Evolutionary conservation across 257 asterid genomes (phyloP), one percentile per base, ranked within the genome.

Genomic region (Przewalskia tangutica): DNA sequence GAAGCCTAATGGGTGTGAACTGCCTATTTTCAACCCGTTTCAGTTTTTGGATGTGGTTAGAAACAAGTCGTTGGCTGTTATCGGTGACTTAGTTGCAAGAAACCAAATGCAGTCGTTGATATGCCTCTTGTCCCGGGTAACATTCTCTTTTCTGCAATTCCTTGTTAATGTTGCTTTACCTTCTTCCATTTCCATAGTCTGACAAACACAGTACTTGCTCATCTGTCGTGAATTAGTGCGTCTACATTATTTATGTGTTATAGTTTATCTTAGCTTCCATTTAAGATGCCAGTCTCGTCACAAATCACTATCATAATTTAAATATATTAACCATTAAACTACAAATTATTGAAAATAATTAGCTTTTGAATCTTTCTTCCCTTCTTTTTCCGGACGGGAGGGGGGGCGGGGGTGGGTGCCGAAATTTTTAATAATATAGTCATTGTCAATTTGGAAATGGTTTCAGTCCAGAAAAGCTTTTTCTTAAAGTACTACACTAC

Each of bases 21-120:
- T 93, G 59, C 91, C 85, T 32, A 68, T 84, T 3, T 89, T 93
- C 17, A 82, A 93, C 76, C 94, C 95, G 18, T 59, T 62, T 34
- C 90, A 60, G 88, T 93, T 93, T 81, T 50, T 93, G 85, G 90
- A 92, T 36, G 82, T 90, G 4, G 89, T 92, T 0, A 68, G 97
- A 80, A 92, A 75, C 5, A 93, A 84, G 82, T 77, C 92, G 0
- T 10, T 93, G 92, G 95, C 97, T 5, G 88, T 93, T 53, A 89
- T 93, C 12, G 97, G 98, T 4, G 98, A 93, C 77, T 92, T 95
- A 0, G 87, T 93, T 0, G 96, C 89, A 20, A 85, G 96, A 84
- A 93, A 91, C 63, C 97, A 93, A 50, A 85, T 91, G 91, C 97
- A 93, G 82, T 93, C 98, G 73, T 82, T 93, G 86, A 84, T 88